These are phyloP conservation scores for Aspergillus sp. DNA, from an alignment of 2,329 filamentous ascomycete genomes.

Conservation along the genomic window DNA sequence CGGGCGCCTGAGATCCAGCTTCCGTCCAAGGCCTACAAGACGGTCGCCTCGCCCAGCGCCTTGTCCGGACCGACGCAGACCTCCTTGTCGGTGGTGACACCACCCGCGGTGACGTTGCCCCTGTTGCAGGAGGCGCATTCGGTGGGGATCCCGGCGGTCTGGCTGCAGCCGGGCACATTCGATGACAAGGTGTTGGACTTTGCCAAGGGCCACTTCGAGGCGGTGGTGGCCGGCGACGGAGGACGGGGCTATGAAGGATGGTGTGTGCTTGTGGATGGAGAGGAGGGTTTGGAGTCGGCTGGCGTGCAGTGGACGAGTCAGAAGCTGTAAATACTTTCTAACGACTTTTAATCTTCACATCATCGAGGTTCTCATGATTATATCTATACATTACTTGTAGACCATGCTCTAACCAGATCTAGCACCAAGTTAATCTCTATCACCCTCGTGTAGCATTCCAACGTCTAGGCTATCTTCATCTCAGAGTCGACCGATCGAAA, in stretches of 20 bases:
- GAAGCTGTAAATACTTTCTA: constrained; percentile 31
- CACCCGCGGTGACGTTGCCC: constrained; percentile 71
- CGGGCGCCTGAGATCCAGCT: constrained; percentile 64
- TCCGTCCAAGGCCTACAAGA: constrained; percentile 56
- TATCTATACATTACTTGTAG: too few relatives aligned
- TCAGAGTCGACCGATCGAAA: too few relatives aligned
- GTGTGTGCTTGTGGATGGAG: constrained; percentile 85
- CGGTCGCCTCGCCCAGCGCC: constrained; percentile 63
- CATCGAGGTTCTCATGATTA: too few relatives aligned
- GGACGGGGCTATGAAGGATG: constrained; percentile 71
- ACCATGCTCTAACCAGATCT: too few relatives aligned
- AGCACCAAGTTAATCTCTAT: too few relatives aligned
- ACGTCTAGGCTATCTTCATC: too few relatives aligned
- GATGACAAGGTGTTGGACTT: constrained; percentile 71
- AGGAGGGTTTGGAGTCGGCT: constrained; percentile 56
- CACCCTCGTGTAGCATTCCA: too few relatives aligned
- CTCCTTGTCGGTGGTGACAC: constrained; percentile 82
- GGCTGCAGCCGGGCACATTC: constrained; percentile 89
- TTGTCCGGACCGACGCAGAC: constrained; percentile 69
- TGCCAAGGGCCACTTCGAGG: constrained; percentile 67
- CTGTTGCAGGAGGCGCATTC: constrained; percentile 75
- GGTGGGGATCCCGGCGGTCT: constrained; percentile 71
- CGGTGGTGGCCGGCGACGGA: constrained; percentile 65
- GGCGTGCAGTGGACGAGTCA: constrained; percentile 52
- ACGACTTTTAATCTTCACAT: too few relatives aligned